phyloP scores from a whole-genome alignment of 306 rosid species.

The Gleditsia sinensis region DNA sequence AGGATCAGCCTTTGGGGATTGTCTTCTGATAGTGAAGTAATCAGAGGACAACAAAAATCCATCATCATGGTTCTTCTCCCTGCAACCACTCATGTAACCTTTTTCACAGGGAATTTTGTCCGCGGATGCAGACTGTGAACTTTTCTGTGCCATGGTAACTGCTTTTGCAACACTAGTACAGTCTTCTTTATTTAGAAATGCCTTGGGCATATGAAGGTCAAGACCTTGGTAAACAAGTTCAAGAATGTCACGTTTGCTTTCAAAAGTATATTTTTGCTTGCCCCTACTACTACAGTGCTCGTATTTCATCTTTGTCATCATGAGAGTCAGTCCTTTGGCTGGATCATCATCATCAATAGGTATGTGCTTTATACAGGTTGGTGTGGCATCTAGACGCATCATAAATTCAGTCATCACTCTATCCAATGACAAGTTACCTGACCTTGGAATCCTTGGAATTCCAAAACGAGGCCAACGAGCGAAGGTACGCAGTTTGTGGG shows the following conservation, averaged over 20 bases:
- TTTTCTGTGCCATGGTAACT: constrained; percentile 61
- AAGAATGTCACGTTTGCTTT: constrained; percentile 72
- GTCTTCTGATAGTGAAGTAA: constrained; percentile 89
- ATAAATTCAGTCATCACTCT: constrained; percentile 95
- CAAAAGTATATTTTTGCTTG: constrained; percentile 75
- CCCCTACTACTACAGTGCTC: constrained; percentile 80
- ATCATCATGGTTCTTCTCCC: constrained; percentile 71
- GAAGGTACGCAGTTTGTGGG: constrained; percentile 86
- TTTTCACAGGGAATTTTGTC: constrained; percentile 59
- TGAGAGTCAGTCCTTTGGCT: constrained; percentile 82
- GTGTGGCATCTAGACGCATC: constrained; percentile 79
- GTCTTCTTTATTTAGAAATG: constrained; percentile 56
- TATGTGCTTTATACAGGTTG: constrained; percentile 67
- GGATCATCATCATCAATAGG: constrained; percentile 92
- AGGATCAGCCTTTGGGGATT: constrained; percentile 88
- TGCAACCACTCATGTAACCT: constrained; percentile 38
- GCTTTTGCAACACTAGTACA: constrained; percentile 62
- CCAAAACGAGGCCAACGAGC: constrained; percentile 96
- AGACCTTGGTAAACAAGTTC: constrained; percentile 85
- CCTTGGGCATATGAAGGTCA: constrained; percentile 80
- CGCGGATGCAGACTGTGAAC: constrained; percentile 56
- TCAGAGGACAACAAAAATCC: constrained; percentile 84
- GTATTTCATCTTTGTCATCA: constrained; percentile 67
- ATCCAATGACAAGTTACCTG: constrained; percentile 91
- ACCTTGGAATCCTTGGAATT: constrained; percentile 70